These are phyloP conservation scores for Aspergillus neoniger DNA, from an alignment of 2,329 filamentous ascomycete genomes.

Conservation along the genomic window DNA sequence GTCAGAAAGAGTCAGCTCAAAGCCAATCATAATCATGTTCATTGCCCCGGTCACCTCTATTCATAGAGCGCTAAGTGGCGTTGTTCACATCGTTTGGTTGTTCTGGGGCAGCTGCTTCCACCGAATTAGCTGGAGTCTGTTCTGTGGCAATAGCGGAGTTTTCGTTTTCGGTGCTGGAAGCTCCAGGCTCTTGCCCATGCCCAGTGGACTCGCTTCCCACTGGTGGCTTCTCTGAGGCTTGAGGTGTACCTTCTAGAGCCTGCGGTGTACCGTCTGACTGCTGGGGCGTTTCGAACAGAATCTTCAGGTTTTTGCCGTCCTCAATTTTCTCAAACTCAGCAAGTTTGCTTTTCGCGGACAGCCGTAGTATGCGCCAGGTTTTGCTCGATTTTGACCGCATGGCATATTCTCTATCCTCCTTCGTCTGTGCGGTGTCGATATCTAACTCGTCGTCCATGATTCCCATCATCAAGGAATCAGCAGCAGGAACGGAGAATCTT, in stretches of 20 bases:
- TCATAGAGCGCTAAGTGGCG: neutral
- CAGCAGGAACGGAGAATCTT: slow-evolving; percentile 67
- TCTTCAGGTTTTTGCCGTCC: slow-evolving; percentile 69
- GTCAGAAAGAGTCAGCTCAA: slow-evolving; percentile 7
- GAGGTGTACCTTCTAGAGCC: slow-evolving; percentile 22
- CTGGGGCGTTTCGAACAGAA: slow-evolving; percentile 46
- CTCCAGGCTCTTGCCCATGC: slow-evolving; percentile 9
- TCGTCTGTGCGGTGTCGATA: slow-evolving; percentile 73
- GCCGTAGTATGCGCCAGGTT: slow-evolving; percentile 82
- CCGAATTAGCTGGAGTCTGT: slow-evolving; percentile 11
- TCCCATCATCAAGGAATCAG: slow-evolving; percentile 69
- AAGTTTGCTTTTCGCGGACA: slow-evolving; percentile 73
- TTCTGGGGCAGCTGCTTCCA: slow-evolving; percentile 14
- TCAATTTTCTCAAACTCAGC: slow-evolving; percentile 84
- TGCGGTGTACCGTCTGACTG: slow-evolving; percentile 21
- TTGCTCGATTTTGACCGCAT: slow-evolving; percentile 80
- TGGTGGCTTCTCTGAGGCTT: slow-evolving; percentile 26
- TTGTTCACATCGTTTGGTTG: slow-evolving; percentile 20
- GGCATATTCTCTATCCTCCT: slow-evolving; percentile 60
- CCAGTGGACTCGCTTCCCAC: slow-evolving; percentile 15
- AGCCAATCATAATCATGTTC: slow-evolving; percentile 10
- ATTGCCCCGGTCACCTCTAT: neutral
- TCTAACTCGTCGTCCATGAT: slow-evolving; percentile 83
- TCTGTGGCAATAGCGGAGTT: slow-evolving; percentile 11
- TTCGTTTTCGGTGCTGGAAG: slow-evolving; percentile 11